Evolutionary conservation across 352 stramenopile species (phyloP).

Genomic region (Phytophthora citrophthora): DNA sequence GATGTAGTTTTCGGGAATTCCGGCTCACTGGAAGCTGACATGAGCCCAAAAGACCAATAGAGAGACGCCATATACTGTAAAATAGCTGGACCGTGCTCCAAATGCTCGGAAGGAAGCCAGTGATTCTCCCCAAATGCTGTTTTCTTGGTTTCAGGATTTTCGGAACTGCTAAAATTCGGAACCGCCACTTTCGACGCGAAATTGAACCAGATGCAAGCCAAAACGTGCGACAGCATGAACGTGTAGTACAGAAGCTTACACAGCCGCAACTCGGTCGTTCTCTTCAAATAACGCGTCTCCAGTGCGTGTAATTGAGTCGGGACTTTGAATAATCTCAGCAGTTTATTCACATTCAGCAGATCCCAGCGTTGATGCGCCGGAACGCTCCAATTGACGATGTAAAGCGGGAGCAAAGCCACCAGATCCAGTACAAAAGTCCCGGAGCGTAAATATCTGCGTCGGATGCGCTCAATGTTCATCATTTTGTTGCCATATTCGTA

Average conservation of each 20-base stretch:
- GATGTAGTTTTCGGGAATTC: slow-evolving; percentile 56
- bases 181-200: slow-evolving; percentile 43
- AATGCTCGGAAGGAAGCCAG: slow-evolving; percentile 43
- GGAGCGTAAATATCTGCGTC: slow-evolving; percentile 47
- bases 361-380: slow-evolving; percentile 35
- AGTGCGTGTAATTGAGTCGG: slow-evolving; percentile 54
- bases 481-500: slow-evolving; percentile 79
- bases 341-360: slow-evolving; percentile 71
- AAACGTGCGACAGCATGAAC: slow-evolving; percentile 64
- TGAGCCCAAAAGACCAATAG: slow-evolving; percentile 74
- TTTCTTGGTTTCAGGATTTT: background rate
- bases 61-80: slow-evolving; percentile 67
- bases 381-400: slow-evolving; percentile 54
- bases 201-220: slow-evolving; percentile 77
- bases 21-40: slow-evolving; percentile 62
- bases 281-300: slow-evolving; percentile 69
- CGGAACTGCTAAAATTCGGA: slow-evolving; percentile 21
- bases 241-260: slow-evolving; percentile 81
- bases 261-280: slow-evolving; percentile 59
- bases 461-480: slow-evolving; percentile 46
- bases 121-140: slow-evolving; percentile 34
- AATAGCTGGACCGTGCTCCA: slow-evolving; percentile 27
- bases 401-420: slow-evolving; percentile 56
- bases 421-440: slow-evolving; percentile 54
- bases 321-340: slow-evolving; percentile 62